Base-by-base conservation (phyloP, 768 basidiomycete species). In the Multifurca ochricompacta region DNA sequence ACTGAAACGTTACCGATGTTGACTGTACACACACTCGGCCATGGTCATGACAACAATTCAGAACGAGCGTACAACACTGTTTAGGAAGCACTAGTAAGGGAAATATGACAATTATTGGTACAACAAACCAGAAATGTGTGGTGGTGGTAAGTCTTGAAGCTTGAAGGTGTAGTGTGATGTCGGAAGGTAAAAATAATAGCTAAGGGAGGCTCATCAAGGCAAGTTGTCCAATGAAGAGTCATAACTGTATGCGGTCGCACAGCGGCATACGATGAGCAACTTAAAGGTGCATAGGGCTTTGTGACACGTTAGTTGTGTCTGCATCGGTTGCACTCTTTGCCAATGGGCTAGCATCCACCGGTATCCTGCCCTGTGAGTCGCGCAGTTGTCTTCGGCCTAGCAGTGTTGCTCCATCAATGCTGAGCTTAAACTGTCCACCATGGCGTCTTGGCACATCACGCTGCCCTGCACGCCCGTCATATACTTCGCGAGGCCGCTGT, bases 361-460 rank as follows among this genome's bases (percentile, higher is more conserved):
- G 56, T 10, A 49, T 60, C 25, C 57, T 63, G 43, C 50, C 62
- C 30, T 52, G 58, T 6, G 45, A 45, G 6, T 63, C 65, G 21
- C 71, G 73, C 56, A 71, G 75, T 61, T 82, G 81, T 54, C 88
- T 71, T 60, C 87, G 71, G 11, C 88, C 91, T 6, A 97, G 75
- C 1, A 98, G 70, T 3, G 95, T 97, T 21, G 96, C 91, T 54
- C 77, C 82, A 62, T 87, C 80, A 48, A 99, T 70, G 65, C 92
- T 87, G 53, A 99, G 77, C 66, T 97, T 90, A 64, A 99, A 99
- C 8, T 56, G 66, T 34, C 53, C 44, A 23, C 64, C 63, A 46
- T 65, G 27, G 25, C 71, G 64, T 51, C 68, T 66, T 32, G 77
- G 80, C 5, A 67, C 73, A 68, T 87, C 86, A n/a, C 85, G 70